These are phyloP conservation scores for Aspergillus baeticus DNA, from an alignment of 495 filamentous ascomycete genomes.

Conservation along the genomic window DNA sequence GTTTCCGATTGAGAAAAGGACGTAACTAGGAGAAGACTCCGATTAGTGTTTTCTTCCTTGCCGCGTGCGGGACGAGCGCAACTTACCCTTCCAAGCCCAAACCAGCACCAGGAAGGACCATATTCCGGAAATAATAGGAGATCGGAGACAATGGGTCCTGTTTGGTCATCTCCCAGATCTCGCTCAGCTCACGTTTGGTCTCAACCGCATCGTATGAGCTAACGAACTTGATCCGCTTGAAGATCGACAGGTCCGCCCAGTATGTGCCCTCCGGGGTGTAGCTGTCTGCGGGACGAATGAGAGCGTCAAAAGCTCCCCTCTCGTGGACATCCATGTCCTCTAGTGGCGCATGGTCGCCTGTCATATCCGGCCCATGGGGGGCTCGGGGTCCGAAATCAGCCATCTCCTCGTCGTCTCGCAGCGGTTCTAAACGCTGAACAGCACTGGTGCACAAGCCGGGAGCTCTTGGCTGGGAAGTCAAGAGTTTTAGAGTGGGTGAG, in stretches of 20 bases:
- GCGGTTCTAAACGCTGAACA: not conserved
- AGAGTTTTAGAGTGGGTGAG: slow-evolving; percentile 14
- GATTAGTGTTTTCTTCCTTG: not conserved
- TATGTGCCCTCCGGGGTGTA: slow-evolving; percentile 79
- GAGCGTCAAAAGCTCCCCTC: slow-evolving; percentile 66
- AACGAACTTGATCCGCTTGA: slow-evolving; percentile 69
- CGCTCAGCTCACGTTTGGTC: slow-evolving; percentile 57
- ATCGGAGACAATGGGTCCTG: slow-evolving; percentile 75
- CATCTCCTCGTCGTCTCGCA: slow-evolving; percentile 30
- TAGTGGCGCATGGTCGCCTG: slow-evolving; percentile 47
- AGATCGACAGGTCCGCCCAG: slow-evolving; percentile 79
- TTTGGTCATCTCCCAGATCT: slow-evolving; percentile 76
- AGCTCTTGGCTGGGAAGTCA: slow-evolving; percentile 13
- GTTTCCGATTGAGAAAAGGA: slow-evolving; percentile 93
- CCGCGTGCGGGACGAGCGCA: not conserved
- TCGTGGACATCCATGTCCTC: slow-evolving; percentile 61
- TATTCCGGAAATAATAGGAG: slow-evolving; percentile 80
- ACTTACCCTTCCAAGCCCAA: slow-evolving; percentile 77
- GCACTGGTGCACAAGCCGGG: not conserved
- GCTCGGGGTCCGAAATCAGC: slow-evolving; percentile 54
- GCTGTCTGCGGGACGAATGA: slow-evolving; percentile 79
- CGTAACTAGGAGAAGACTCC: slow-evolving; percentile 53
- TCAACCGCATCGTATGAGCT: slow-evolving; percentile 64
- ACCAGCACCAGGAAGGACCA: slow-evolving; percentile 85
- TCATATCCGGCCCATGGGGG: slow-evolving; percentile 57